phyloP scores from a whole-genome alignment of 2,329 filamentous ascomycete species.

The Pyrenophora graminea region DNA sequence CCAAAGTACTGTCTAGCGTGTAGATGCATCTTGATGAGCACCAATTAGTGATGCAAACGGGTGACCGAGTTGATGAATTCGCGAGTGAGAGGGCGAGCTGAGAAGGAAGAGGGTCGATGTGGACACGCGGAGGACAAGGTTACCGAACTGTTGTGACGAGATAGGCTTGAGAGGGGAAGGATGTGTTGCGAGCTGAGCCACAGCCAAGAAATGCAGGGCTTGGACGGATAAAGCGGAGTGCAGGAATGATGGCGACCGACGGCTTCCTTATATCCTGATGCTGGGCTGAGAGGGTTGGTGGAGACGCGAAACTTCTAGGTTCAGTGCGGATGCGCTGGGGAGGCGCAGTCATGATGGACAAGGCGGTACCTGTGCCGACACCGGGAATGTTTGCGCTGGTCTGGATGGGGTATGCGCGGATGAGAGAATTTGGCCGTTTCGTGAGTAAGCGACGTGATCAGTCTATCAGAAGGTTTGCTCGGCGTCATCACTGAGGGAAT shows the following conservation, averaged over 20 bases:
- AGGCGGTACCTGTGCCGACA: background rate
- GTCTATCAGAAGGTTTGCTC: background rate
- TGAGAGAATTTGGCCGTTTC: background rate
- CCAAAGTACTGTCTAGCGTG: constrained; percentile 22
- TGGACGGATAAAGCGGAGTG: constrained; percentile 7
- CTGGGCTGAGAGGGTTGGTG: background rate
- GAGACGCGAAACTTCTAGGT: background rate
- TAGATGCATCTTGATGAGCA: constrained; percentile 18
- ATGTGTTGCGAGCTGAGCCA: constrained; percentile 19
- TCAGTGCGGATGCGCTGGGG: constrained; percentile 6
- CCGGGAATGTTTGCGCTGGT: too few species aligned
- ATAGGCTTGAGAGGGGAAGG: constrained; percentile 11
- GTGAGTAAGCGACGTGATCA: background rate
- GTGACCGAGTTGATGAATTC: constrained; percentile 4
- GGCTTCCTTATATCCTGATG: background rate
- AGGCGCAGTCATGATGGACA: constrained; percentile 3
- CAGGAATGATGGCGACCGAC: constrained; percentile 4
- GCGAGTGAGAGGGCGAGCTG: background rate
- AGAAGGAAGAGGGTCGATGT: constrained; percentile 6
- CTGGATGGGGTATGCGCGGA: background rate
- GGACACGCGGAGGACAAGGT: background rate
- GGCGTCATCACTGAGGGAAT: background rate
- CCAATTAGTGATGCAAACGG: background rate
- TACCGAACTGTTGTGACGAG: constrained; percentile 13
- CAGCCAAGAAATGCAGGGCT: constrained; percentile 12